phyloP scores from a whole-genome alignment of 1,139 yeast species.

The Blastobotrys aristatus region DNA sequence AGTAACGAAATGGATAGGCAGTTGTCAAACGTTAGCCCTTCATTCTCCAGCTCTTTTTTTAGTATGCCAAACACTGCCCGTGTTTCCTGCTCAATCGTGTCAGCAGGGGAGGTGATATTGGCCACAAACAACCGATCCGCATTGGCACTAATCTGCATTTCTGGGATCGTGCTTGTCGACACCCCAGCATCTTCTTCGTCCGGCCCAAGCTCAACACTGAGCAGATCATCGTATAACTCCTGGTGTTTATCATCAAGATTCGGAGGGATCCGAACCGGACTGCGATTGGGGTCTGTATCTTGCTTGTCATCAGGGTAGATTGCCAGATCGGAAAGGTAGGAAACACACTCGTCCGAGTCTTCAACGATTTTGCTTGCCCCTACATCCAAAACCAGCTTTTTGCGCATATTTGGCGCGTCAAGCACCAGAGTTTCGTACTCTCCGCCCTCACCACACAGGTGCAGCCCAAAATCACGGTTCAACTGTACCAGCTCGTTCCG shows the following conservation, averaged over 20 bases:
- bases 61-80: slow-evolving; percentile 17
- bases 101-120: slow-evolving; percentile 8
- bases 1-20: slow-evolving; percentile 37
- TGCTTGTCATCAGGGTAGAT: slow-evolving; percentile 35
- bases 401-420: slow-evolving; percentile 78
- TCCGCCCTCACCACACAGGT: slow-evolving; percentile 97
- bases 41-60: slow-evolving; percentile 3
- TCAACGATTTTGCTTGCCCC: slow-evolving; percentile 41
- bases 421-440: slow-evolving; percentile 91
- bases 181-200: background rate
- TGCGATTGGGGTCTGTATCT: background rate
- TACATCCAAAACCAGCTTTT: slow-evolving; percentile 48
- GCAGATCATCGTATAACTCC: slow-evolving; percentile 16
- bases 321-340: slow-evolving; percentile 46
- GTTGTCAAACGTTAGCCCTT: slow-evolving; percentile 14
- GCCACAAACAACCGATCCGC: slow-evolving; percentile 8
- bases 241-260: slow-evolving; percentile 44
- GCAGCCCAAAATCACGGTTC: slow-evolving; percentile 69
- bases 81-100: slow-evolving; percentile 18
- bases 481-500: slow-evolving; percentile 55
- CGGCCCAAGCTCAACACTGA: slow-evolving; percentile 27
- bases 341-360: slow-evolving; percentile 58
- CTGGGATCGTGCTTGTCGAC: background rate
- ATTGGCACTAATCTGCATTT: background rate
- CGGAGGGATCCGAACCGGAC: slow-evolving; percentile 36